Percentiles rank a stretch among this genome's conserved stretches.
Conservation (phyloP, 768 basidiomycete species). For the Leccinum disarticulatum region DNA sequence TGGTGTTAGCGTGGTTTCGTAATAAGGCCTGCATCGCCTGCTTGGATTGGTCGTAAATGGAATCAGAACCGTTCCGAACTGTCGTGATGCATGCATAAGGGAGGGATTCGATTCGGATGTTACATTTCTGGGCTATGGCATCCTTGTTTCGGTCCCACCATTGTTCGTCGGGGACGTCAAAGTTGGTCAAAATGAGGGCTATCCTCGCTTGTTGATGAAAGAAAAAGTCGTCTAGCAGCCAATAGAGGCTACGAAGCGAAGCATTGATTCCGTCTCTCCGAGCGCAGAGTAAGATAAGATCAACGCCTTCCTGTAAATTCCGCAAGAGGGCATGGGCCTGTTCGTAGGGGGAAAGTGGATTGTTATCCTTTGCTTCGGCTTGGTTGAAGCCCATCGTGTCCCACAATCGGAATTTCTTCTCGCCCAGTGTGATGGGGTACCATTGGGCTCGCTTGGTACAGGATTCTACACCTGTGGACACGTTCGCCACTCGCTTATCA, state of each 20-base stretch:
- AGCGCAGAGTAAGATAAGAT: slow-evolving; percentile 40
- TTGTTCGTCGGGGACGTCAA: slow-evolving; percentile 32
- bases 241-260: slow-evolving; percentile 36
- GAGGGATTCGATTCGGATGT: slow-evolving; percentile 10
- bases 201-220: slow-evolving; percentile 37
- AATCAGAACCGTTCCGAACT: not conserved
- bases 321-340: slow-evolving; percentile 36
- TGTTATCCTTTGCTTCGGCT: slow-evolving; percentile 12
- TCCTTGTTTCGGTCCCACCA: slow-evolving; percentile 41
- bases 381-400: slow-evolving; percentile 37
- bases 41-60: slow-evolving; percentile 15
- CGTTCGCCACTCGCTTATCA: slow-evolving; percentile 25
- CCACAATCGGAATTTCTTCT: slow-evolving; percentile 28
- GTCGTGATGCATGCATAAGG: slow-evolving; percentile 24
- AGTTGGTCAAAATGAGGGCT: slow-evolving; percentile 39
- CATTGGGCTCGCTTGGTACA: slow-evolving; percentile 34
- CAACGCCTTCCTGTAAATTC: slow-evolving; percentile 35
- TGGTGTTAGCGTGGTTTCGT: slow-evolving; percentile 3
- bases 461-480: slow-evolving; percentile 30
- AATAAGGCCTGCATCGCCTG: slow-evolving; percentile 11
- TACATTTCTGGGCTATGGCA: slow-evolving; percentile 16
- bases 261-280: slow-evolving; percentile 40
- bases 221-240: slow-evolving; percentile 38
- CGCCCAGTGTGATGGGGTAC: slow-evolving; percentile 22
- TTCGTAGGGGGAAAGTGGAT: slow-evolving; percentile 25